Evolutionary conservation across 192 early-diverging fungal genomes (phyloP).

Genomic region (Rhizoclosmatium globosum): DNA sequence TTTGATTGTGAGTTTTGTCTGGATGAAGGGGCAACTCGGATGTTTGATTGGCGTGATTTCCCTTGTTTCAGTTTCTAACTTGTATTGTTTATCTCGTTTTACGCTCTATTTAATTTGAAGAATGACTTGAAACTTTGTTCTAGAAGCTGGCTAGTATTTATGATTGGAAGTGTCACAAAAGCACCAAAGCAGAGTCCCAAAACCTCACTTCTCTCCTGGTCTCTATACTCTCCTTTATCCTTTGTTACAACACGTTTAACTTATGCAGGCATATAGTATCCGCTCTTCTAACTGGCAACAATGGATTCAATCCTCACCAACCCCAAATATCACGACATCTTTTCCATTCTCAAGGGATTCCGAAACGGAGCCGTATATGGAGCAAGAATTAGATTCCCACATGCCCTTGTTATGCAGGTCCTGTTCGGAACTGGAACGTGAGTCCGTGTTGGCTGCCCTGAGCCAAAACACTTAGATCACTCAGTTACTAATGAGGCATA

Average conservation of each 20-base stretch:
- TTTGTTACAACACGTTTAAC: too few species aligned
- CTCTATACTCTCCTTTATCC: too few species aligned
- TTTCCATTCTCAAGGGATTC: constrained; percentile 20
- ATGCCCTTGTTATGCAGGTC: constrained; percentile 48
- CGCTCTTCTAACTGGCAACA: background rate
- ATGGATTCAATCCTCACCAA: background rate
- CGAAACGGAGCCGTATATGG: constrained; percentile 95
- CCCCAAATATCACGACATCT: constrained; percentile 18
- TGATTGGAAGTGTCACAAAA: background rate
- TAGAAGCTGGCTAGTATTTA: background rate
- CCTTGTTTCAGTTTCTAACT: background rate
- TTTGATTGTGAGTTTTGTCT: background rate
- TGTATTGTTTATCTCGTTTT: background rate
- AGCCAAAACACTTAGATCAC: background rate
- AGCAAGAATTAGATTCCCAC: constrained; percentile 86
- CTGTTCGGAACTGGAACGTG: constrained; percentile 90
- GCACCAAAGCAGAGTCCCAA: too few species aligned
- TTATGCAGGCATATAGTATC: too few species aligned
- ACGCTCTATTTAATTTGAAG: background rate
- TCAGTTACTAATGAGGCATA: background rate
- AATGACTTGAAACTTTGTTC: background rate
- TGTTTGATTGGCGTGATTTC: background rate
- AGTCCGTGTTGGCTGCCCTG: background rate
- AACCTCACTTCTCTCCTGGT: too few species aligned
- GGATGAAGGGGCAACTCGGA: too few species aligned